Evolutionary conservation across 1,139 yeast species (phyloP).

Genomic region (Candida sp.): DNA sequence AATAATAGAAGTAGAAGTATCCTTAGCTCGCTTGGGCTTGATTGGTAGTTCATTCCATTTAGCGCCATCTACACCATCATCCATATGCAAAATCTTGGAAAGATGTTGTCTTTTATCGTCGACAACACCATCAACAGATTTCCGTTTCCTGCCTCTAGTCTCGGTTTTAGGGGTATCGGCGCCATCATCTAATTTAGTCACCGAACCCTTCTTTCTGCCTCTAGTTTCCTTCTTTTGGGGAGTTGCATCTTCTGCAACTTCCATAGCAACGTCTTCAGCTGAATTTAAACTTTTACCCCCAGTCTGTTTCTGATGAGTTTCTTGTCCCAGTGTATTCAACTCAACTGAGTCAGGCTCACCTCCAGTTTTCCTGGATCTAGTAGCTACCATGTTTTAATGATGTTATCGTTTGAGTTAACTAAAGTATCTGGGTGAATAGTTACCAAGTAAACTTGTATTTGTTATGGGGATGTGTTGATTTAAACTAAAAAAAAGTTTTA

Average conservation of each 20-base stretch:
- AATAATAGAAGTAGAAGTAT: not conserved
- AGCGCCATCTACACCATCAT: not conserved
- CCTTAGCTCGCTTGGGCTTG: not conserved
- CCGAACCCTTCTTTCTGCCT: not conserved
- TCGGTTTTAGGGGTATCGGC: conserved; percentile 5
- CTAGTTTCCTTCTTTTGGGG: not conserved
- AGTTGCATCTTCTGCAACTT: conserved; percentile 1
- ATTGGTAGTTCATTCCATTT: not conserved
- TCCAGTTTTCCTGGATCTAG: not conserved
- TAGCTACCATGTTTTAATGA: not conserved
- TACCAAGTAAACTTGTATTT: not conserved
- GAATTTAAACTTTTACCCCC: not conserved
- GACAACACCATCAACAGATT: not conserved
- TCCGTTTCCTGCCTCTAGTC: conserved; percentile 9
- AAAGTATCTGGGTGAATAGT: not conserved
- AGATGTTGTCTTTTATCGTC: not conserved
- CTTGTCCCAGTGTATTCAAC: not conserved
- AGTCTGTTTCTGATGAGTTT: not conserved
- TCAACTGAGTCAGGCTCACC: not conserved
- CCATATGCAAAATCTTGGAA: not conserved
- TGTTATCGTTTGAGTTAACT: too few species aligned
- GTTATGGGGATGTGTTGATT: conserved; percentile 1
- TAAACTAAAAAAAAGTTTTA: not conserved
- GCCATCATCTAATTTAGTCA: not conserved
- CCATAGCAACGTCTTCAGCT: not conserved